Evolutionary conservation across 2,329 filamentous ascomycete genomes (phyloP).

Genomic region (Fusarium domesticum): DNA sequence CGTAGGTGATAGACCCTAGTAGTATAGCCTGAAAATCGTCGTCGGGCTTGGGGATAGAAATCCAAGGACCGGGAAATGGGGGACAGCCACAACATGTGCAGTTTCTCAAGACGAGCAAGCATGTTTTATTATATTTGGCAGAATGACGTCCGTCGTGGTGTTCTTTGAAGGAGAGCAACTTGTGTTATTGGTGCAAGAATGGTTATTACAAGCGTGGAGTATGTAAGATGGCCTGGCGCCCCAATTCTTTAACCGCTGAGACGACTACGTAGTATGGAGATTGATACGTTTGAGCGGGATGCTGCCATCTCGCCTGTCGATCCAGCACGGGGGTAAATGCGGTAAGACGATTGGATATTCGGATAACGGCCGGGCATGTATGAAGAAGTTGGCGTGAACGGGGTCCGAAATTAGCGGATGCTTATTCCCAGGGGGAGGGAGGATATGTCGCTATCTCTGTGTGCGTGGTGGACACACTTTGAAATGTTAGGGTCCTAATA

Average conservation of each 20-base stretch:
- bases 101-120: no score
- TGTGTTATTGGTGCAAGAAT: no score
- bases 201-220: no score
- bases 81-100: neutral
- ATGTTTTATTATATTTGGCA: no score
- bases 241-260: no score
- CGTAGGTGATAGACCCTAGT: neutral
- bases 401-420: constrained; percentile 29
- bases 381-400: constrained; percentile 15
- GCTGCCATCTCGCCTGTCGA: constrained; percentile 29
- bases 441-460: neutral
- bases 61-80: constrained; percentile 2
- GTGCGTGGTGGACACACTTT: fast-evolving
- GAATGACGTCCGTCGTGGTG: constrained; percentile 16
- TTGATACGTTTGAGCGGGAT: neutral
- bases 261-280: no score
- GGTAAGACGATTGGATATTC: constrained; percentile 30
- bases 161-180: neutral
- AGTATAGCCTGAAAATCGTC: neutral
- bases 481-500: constrained; percentile 8
- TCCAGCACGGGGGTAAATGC: constrained; percentile 33
- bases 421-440: constrained; percentile 18
- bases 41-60: neutral
- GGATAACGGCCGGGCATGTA: constrained; percentile 10
- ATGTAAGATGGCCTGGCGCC: no score